Evolutionary conservation across 2,329 filamentous ascomycete genomes (phyloP).

Genomic region (Thelonectria blattea): DNA sequence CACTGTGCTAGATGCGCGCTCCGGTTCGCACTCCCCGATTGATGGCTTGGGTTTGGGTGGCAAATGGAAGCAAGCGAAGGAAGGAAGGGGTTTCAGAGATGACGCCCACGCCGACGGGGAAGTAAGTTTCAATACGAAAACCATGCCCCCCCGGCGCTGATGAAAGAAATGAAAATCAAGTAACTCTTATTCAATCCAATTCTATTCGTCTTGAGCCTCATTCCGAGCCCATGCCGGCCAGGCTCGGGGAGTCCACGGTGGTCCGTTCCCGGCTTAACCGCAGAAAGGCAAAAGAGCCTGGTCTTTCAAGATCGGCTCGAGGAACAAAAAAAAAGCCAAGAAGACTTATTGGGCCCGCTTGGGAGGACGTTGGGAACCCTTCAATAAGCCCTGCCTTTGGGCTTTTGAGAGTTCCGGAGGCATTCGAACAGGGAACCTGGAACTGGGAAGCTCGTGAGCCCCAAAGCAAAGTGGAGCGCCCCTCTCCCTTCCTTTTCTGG

Average conservation of each 20-base stretch:
- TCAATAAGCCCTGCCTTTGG: no score
- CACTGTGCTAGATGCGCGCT: constrained; percentile 3
- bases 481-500: constrained; percentile 2
- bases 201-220: neutral
- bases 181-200: neutral
- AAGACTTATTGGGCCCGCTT: neutral
- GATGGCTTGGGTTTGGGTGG: constrained; percentile 3
- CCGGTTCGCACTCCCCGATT: neutral
- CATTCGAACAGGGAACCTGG: neutral
- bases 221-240: neutral
- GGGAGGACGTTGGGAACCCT: neutral
- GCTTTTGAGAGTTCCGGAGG: neutral
- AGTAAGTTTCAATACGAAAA: neutral
- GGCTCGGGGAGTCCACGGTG: constrained; percentile 12
- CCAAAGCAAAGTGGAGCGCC: constrained; percentile 8
- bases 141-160: neutral
- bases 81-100: neutral
- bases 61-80: neutral
- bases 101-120: neutral
- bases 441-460: neutral
- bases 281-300: constrained; percentile 12
- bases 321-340: neutral
- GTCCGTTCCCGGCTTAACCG: constrained; percentile 8
- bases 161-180: constrained; percentile 1
- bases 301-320: constrained; percentile 8